Evolutionary conservation across 176 grass and related monocot species (phyloP), one percentile per base, ranked within the genome.

Genomic region (Triticum timopheevii): DNA sequence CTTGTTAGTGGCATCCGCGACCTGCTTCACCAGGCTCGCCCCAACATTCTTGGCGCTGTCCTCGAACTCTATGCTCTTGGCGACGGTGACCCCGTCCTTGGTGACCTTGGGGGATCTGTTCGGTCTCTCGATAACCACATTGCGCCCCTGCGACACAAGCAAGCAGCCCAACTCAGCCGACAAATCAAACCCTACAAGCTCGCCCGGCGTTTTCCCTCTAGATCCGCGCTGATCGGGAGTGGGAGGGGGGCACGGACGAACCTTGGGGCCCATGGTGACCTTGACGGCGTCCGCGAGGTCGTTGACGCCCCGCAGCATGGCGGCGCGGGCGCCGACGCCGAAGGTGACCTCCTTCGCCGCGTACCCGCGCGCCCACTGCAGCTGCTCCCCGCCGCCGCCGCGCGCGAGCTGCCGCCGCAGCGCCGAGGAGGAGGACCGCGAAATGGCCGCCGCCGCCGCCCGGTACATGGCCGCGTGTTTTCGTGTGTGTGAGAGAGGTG

Each of bases 1-100:
- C 88, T 93, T 92, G 42, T 91, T 98, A 56, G 96, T 98, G 73
- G 92, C 87, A 80, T 92, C 89, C 56, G 96, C 96, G 69, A 98
- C 96, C 39, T 94, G 93, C 84, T 98, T 98, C 73, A 98, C 96
- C 86, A 98, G 90, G 83, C 83, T 89, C 12, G 96, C 93, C 59
- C 96, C 93, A 24, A 95, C 81, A 88, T 98, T 98, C 83, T 92
- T 95, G 27, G 73, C 73, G 33, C 84, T 94, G 63, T 95, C 90
- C 84, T 92, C 86, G 36, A 98, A 98, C 80, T 98, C 96, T 5
- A 95, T 95, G 65, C 88, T 94, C 81, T 95, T 98, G 28, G 96
- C 96, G 62, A 98, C 93, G 22, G 92, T 98, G 63, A 95, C 96
- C 19, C 96, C 96, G 86, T 98, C 96, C 91, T 95, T 98, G 22